phyloP scores from a whole-genome alignment of 2,329 filamentous ascomycete genomes.

The Teratosphaeria destructans region DNA sequence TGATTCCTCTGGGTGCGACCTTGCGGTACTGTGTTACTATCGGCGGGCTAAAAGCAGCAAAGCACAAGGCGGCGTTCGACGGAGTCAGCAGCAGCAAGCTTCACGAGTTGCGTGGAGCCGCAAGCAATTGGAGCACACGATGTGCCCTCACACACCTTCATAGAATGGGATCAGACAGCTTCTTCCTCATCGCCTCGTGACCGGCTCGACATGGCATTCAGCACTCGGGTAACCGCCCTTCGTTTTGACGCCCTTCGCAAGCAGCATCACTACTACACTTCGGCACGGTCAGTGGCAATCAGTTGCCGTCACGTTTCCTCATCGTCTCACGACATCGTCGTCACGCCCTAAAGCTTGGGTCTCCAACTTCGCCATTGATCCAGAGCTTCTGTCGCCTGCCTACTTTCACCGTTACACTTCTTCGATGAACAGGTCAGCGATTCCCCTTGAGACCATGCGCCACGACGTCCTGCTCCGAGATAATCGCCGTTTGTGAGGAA shows the following conservation, averaged over 20 bases:
- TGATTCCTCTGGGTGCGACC: constrained; percentile 18
- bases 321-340: not conserved
- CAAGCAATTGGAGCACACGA: constrained; percentile 1
- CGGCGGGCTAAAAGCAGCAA: not conserved
- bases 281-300: not conserved
- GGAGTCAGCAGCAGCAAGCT: constrained; percentile 4
- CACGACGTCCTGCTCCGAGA: not conserved
- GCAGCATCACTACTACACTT: not conserved
- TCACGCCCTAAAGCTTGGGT: not conserved
- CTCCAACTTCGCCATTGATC: not conserved
- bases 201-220: not conserved
- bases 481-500: not conserved
- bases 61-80: not conserved
- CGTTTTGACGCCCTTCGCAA: not conserved
- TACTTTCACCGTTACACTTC: not conserved
- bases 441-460: not conserved
- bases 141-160: constrained; percentile 4
- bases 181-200: constrained; percentile 3
- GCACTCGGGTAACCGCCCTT: not conserved
- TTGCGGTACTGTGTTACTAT: constrained; percentile 24
- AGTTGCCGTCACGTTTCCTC: not conserved
- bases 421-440: not conserved
- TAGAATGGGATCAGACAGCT: constrained; percentile 9
- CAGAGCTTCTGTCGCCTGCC: not conserved
- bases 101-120: not conserved